Evolutionary conservation across 371 early-diverging fungal genomes (phyloP).

Genomic region (Blakeslea trispora): DNA sequence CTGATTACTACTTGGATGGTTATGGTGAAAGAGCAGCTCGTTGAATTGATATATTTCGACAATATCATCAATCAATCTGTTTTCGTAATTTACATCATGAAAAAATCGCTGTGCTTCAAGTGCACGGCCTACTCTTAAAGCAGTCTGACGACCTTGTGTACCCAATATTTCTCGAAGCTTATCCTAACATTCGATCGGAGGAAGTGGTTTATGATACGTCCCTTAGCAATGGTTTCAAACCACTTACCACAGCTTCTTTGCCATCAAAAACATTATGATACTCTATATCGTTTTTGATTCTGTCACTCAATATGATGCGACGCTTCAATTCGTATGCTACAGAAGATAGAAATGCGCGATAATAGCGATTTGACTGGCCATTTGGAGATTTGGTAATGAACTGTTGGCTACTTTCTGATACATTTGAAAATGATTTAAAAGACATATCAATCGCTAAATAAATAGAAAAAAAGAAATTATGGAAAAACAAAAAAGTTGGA

Average conservation of each 20-base stretch:
- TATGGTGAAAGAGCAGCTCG: slow-evolving; percentile 28
- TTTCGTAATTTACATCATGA: slow-evolving; percentile 70
- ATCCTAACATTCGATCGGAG: slow-evolving; percentile 48
- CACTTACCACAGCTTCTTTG: slow-evolving; percentile 74
- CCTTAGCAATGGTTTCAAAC: too few species aligned
- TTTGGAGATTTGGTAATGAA: neutral
- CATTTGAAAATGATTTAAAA: neutral
- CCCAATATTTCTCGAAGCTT: slow-evolving; percentile 56
- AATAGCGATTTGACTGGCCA: slow-evolving; percentile 17
- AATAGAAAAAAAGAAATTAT: neutral
- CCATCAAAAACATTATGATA: slow-evolving; percentile 83
- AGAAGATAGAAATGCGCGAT: slow-evolving; percentile 79
- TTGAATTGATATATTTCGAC: slow-evolving; percentile 70
- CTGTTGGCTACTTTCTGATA: slow-evolving; percentile 12
- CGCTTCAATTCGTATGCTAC: slow-evolving; percentile 73
- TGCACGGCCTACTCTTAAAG: slow-evolving; percentile 71
- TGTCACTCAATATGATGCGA: slow-evolving; percentile 47
- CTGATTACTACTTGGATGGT: slow-evolving; percentile 9
- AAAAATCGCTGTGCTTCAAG: slow-evolving; percentile 73
- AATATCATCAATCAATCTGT: slow-evolving; percentile 63
- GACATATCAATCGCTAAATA: neutral
- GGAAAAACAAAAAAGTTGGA: too few species aligned
- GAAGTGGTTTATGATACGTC: neutral
- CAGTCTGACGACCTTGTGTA: slow-evolving; percentile 66
- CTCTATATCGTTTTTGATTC: slow-evolving; percentile 75